Evolutionary conservation across 2,329 filamentous ascomycete species (phyloP).

Genomic region (Penicillium decumbens): DNA sequence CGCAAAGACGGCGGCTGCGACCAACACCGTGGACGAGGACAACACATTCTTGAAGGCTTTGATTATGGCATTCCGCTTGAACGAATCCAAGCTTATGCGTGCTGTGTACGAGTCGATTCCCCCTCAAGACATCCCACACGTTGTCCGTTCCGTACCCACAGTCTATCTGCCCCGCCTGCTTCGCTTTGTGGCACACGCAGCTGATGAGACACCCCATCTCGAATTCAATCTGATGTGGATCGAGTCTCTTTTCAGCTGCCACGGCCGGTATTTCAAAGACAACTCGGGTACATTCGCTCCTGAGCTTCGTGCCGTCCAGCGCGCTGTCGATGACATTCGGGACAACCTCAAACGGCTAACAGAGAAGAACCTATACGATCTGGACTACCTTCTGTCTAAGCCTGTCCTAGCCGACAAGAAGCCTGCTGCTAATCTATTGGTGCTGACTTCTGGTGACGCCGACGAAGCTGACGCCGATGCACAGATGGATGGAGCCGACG

Average conservation of each 20-base stretch:
- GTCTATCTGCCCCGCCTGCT: conserved; percentile 84
- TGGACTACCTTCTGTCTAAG: conserved; percentile 71
- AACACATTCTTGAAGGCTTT: conserved; percentile 82
- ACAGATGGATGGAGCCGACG: conserved; percentile 32
- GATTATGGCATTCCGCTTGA: conserved; percentile 95
- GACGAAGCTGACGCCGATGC: conserved; percentile 27
- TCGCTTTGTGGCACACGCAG: conserved; percentile 80
- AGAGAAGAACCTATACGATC: conserved; percentile 82
- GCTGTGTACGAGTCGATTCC: conserved; percentile 83
- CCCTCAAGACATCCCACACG: conserved; percentile 65
- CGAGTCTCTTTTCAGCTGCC: conserved; percentile 70
- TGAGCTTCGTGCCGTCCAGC: conserved; percentile 76
- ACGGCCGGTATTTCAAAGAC: conserved; percentile 80
- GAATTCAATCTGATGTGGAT: conserved; percentile 96
- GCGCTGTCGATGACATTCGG: conserved; percentile 73
- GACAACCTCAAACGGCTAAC: conserved; percentile 76
- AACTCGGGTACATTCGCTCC: conserved; percentile 74
- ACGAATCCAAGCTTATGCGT: conserved; percentile 75
- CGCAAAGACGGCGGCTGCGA: conserved; percentile 32
- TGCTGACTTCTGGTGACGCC: conserved; percentile 25
- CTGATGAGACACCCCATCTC: conserved; percentile 84
- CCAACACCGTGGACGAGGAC: conserved; percentile 58
- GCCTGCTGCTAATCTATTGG: conserved; percentile 26
- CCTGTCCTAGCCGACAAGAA: conserved; percentile 39
- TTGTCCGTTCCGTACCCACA: conserved; percentile 72